These are phyloP conservation scores for Xylariaceae sp. DNA, from an alignment of 2,329 filamentous ascomycete genomes.

Conservation along the genomic window DNA sequence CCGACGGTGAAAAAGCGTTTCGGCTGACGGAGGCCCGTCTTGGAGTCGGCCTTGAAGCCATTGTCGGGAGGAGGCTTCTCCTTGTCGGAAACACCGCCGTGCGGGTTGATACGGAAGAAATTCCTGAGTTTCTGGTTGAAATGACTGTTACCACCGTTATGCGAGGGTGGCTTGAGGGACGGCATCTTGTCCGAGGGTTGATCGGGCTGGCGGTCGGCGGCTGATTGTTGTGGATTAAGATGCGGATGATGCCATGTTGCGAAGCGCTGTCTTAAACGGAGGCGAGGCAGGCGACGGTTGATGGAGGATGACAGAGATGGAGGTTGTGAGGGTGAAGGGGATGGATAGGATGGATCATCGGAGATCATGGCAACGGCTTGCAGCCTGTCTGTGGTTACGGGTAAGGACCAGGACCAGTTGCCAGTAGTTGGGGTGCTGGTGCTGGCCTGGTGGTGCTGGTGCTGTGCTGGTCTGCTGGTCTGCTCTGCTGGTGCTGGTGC, in stretches of 20 bases:
- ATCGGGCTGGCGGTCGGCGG: conserved; percentile 8
- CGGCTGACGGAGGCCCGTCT: conserved; percentile 72
- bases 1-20: conserved; percentile 84
- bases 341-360: conserved; percentile 21
- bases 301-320: conserved; percentile 8
- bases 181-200: conserved; percentile 36
- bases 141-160: conserved; percentile 48
- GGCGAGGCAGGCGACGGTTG: conserved; percentile 23
- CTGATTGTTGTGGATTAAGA: conserved; percentile 20
- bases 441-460: not conserved
- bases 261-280: conserved; percentile 32
- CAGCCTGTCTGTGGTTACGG: conserved; percentile 9
- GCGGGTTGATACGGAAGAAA: conserved; percentile 63
- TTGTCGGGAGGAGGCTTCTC: conserved; percentile 29
- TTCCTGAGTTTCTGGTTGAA: conserved; percentile 65
- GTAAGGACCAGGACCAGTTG: not conserved
- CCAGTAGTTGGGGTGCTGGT: not conserved
- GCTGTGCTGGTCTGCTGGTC: not conserved
- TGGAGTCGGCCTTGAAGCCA: conserved; percentile 51
- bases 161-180: conserved; percentile 47
- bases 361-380: conserved; percentile 19
- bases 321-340: conserved; percentile 23
- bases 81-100: conserved; percentile 36
- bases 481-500: not conserved
- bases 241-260: conserved; percentile 34